These are phyloP conservation scores for Leptographium procerum DNA, from an alignment of 2,329 filamentous ascomycete genomes.

Conservation along the genomic window DNA sequence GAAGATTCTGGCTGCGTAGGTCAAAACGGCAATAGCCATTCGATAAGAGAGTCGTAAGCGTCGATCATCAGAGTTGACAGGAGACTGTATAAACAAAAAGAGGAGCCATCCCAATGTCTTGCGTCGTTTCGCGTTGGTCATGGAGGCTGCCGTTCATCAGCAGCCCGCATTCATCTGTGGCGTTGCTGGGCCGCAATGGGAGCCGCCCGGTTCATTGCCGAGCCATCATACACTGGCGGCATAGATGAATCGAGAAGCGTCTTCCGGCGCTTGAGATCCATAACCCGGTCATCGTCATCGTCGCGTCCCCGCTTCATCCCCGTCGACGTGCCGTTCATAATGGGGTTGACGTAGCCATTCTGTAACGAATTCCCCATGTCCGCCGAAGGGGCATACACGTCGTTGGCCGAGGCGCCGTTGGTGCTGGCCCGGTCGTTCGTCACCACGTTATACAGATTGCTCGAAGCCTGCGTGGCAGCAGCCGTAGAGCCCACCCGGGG, in stretches of 20 bases:
- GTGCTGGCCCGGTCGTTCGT: conserved; percentile 60
- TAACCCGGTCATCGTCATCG: conserved; percentile 29
- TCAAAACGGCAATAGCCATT: not conserved
- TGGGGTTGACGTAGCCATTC: conserved; percentile 51
- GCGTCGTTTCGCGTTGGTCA: not conserved
- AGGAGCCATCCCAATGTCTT: not conserved
- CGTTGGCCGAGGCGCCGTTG: conserved; percentile 54
- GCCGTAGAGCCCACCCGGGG: conserved; percentile 47
- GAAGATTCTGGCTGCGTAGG: not conserved
- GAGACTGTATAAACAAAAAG: not conserved
- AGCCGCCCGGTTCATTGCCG: conserved; percentile 15
- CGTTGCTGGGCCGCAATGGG: conserved; percentile 18
- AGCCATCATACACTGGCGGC: conserved; percentile 19
- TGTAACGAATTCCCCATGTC: conserved; percentile 45
- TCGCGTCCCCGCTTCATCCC: conserved; percentile 30
- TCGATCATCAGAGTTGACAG: not conserved
- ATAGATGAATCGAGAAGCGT: conserved; percentile 20
- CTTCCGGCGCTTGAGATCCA: conserved; percentile 25
- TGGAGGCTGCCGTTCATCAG: not conserved
- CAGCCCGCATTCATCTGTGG: conserved; percentile 11
- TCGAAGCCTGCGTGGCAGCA: conserved; percentile 43
- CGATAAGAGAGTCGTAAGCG: not conserved
- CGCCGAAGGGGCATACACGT: conserved; percentile 58
- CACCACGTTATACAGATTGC: conserved; percentile 82
- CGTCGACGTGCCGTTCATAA: conserved; percentile 51